Evolutionary conservation across 768 basidiomycete genomes (phyloP).

Genomic region (Suillus spraguei): DNA sequence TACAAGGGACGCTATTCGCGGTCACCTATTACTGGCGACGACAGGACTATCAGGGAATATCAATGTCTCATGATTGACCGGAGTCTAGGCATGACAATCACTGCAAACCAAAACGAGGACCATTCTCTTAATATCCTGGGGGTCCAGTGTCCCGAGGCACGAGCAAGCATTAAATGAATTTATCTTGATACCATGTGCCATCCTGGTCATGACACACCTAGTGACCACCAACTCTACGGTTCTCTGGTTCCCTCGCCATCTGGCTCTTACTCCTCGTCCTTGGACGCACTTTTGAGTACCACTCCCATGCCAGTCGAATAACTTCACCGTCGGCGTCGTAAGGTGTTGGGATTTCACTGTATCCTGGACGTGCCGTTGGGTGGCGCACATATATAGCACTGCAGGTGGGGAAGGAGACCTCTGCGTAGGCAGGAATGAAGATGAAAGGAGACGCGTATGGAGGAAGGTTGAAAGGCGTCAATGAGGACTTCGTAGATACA

Average conservation of each 20-base stretch:
- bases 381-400: slow-evolving; percentile 93
- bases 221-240: slow-evolving; percentile 44
- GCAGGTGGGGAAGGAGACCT: slow-evolving; percentile 85
- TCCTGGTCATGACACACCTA: neutral
- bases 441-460: slow-evolving; percentile 87
- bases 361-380: slow-evolving; percentile 94
- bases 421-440: slow-evolving; percentile 91
- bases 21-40: too few species aligned
- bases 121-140: too few species aligned
- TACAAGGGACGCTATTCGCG: too few species aligned
- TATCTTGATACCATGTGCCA: neutral
- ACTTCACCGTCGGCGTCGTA: slow-evolving; percentile 96
- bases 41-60: too few species aligned
- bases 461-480: slow-evolving; percentile 85
- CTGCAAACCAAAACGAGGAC: too few species aligned
- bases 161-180: too few species aligned
- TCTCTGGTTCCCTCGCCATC: slow-evolving; percentile 65
- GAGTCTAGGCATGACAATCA: too few species aligned
- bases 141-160: too few species aligned
- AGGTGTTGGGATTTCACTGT: slow-evolving; percentile 94
- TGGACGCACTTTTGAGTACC: slow-evolving; percentile 78
- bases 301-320: slow-evolving; percentile 93
- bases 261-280: slow-evolving; percentile 66
- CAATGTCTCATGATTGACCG: too few species aligned
- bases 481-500: slow-evolving; percentile 19